A percentile compares a stretch with the other conserved stretches of the same genome.
phyloP scores from a whole-genome alignment of 345 rosid genomes.

The Nephelium lappaceum region DNA sequence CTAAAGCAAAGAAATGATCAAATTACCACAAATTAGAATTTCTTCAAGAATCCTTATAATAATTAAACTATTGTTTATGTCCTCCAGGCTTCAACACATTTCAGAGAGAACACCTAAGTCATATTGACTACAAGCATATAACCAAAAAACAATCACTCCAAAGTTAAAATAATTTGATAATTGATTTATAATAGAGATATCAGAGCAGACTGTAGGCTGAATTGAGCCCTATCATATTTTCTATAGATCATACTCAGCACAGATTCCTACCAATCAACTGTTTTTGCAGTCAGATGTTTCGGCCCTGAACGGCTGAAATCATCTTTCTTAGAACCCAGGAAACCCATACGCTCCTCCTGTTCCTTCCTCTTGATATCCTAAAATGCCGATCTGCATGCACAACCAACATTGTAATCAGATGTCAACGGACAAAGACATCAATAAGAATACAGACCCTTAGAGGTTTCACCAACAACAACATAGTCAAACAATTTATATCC shows the following conservation, averaged over 20 bases:
- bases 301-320: constrained; percentile 69
- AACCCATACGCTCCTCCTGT: constrained; percentile 2
- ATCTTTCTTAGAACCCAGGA: constrained; percentile 70
- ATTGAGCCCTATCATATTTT: background rate
- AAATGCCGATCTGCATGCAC: constrained; percentile 20
- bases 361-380: constrained; percentile 21
- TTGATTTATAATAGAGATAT: background rate
- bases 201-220: background rate
- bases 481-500: background rate
- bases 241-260: background rate
- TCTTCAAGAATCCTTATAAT: background rate
- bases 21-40: background rate
- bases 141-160: background rate
- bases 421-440: background rate
- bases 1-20: background rate
- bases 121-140: background rate
- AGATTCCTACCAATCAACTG: constrained; percentile 59
- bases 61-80: background rate
- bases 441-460: background rate
- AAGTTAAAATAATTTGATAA: background rate
- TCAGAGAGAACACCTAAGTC: background rate
- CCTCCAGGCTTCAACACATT: background rate
- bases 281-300: constrained; percentile 45
- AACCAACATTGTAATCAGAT: background rate
- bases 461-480: background rate